Evolutionary conservation across 106 monocot species (phyloP).

Genomic region (Apostasia shenzhenica): DNA sequence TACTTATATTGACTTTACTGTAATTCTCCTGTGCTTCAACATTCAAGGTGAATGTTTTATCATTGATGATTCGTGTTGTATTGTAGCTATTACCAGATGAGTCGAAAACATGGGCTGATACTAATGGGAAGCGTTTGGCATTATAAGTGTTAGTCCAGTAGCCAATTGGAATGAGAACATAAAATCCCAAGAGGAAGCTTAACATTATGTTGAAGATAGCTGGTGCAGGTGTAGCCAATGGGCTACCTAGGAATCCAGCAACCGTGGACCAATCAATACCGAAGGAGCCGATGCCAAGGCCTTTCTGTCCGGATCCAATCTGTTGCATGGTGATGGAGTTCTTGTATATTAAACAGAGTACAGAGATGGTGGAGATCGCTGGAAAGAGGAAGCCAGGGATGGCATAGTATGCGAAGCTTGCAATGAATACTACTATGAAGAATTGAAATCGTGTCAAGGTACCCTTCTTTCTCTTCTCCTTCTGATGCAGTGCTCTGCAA

Average conservation of each 20-base stretch:
- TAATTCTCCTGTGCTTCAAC: constrained; percentile 23
- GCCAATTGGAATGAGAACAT: constrained; percentile 28
- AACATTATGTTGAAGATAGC: constrained; percentile 30
- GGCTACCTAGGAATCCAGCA: constrained; percentile 22
- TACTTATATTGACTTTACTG: constrained; percentile 46
- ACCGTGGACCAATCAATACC: constrained; percentile 41
- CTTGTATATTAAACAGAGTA: constrained; percentile 38
- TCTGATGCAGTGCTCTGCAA: constrained; percentile 34
- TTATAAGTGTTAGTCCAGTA: constrained; percentile 36
- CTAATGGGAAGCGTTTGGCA: constrained; percentile 27
- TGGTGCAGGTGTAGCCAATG: constrained; percentile 23
- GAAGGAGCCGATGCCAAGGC: constrained; percentile 50
- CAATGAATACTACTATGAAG: constrained; percentile 20
- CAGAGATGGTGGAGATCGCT: constrained; percentile 27
- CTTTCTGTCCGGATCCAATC: constrained; percentile 35
- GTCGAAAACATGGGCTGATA: constrained; percentile 5
- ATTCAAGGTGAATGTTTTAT: constrained; percentile 23
- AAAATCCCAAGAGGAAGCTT: constrained; percentile 20
- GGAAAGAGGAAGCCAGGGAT: constrained; percentile 45
- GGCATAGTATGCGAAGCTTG: constrained; percentile 44
- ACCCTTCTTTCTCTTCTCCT: constrained; percentile 32
- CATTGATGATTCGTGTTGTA: not conserved
- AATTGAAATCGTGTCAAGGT: constrained; percentile 38
- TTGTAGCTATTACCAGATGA: not conserved
- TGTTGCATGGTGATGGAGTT: constrained; percentile 41